Evolutionary conservation across 495 filamentous ascomycete species (phyloP), one percentile per base, ranked within the genome.

Genomic region (Thermothielavioides terrestris): DNA sequence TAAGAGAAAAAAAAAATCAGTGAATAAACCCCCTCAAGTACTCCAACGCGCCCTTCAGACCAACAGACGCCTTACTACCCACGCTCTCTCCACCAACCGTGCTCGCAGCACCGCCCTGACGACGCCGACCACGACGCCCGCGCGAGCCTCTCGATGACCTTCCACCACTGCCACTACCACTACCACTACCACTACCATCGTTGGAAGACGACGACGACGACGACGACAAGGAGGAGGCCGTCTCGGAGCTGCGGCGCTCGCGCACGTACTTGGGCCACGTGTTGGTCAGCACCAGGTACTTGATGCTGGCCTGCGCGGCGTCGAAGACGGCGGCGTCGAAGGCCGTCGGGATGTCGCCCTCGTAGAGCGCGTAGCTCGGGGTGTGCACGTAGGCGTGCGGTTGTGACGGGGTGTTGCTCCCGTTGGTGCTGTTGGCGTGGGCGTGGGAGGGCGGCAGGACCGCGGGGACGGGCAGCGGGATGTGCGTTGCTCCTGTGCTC

Each of bases 221-320:
- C n/a, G n/a, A n/a, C n/a, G n/a, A n/a, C n/a, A n/a, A n/a, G 18
- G 10, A 5, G 14, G 36, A 30, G 18, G 43, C 42, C 11, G 26
- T 41, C 37, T 64, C 61, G 6, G 54, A 62, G 37, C 34, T 53
- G 18, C 64, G 52, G 25, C 60, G 36, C 45, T 65, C 64, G 18
- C 59, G 50, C 14, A 83, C 73, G 35, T 81, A 83, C 62, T 81
- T 82, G 21, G 78, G 78, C 82, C 82, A 86, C 9, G 82, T 85
- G 58, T 85, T 84, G 6, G 78, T 82, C 49, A 82, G 72, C 2
- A 86, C 81, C 17, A 85, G 68, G 53, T 83, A 81, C 66, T 82
- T 84, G 67, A 85, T 78, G 46, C 75, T 78, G 31, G 68, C 59
- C 60, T 83, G 74, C 0, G 82, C 80, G 1, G 60, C 68, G 42